Percentiles rank a stretch among this genome's conserved stretches.
phyloP scores from a whole-genome alignment of 305 asterid species.

The Solanum hybrid region DNA sequence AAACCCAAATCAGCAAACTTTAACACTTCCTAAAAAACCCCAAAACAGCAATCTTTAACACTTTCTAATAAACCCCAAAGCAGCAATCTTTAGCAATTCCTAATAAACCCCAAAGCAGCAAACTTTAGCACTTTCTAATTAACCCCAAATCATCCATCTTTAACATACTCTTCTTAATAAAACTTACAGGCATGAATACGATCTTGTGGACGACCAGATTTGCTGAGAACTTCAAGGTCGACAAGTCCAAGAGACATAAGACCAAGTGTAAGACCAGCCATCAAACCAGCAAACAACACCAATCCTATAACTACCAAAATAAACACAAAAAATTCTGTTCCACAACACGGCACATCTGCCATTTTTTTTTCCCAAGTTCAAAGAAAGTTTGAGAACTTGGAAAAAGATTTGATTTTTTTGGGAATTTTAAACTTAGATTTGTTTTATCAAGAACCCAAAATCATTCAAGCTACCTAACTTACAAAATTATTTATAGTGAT shows the following conservation, averaged over 20 bases:
- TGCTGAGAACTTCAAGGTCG: constrained; percentile 97
- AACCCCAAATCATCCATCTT: constrained; percentile 2
- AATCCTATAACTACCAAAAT: constrained; percentile 47
- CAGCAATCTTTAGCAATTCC: not conserved
- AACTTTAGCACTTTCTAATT: not conserved
- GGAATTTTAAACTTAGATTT: constrained; percentile 4
- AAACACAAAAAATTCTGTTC: constrained; percentile 37
- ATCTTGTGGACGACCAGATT: constrained; percentile 85
- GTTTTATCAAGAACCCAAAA: constrained; percentile 9
- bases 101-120: not conserved
- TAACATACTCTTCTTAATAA: not conserved
- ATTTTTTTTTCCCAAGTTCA: not conserved
- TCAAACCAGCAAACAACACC: constrained; percentile 81
- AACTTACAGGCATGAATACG: constrained; percentile 76
- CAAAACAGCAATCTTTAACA: constrained; percentile 6
- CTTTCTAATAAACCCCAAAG: not conserved
- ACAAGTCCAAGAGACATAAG: constrained; percentile 97
- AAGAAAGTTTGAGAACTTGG: not conserved
- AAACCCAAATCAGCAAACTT: not conserved
- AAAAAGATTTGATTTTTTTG: not conserved
- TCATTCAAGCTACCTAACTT: not conserved
- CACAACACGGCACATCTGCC: constrained; percentile 60
- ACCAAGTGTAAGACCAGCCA: constrained; percentile 98
- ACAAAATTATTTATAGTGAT: not conserved
- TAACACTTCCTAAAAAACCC: not conserved